These are phyloP conservation scores for Psilocybe cyanescens DNA, from an alignment of 768 basidiomycete species.

Conservation along the genomic window DNA sequence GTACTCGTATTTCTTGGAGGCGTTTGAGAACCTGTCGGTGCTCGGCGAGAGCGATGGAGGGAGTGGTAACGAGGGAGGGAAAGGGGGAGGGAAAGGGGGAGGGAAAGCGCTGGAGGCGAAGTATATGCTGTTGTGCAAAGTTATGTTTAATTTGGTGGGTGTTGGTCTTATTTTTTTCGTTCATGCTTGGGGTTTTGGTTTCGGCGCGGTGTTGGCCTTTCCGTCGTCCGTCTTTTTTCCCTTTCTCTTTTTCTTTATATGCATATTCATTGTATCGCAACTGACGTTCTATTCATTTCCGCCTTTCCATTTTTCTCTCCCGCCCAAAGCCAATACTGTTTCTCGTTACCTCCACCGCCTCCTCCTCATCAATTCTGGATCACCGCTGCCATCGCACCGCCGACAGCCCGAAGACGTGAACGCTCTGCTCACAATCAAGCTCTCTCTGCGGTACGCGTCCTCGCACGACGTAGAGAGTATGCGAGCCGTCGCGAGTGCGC, in stretches of 20 bases:
- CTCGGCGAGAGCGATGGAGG: background rate
- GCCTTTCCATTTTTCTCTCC: no score
- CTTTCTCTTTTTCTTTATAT: no score
- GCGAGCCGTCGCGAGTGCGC: conserved; percentile 93
- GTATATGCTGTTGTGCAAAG: conserved; percentile 98
- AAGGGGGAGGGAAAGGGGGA: background rate
- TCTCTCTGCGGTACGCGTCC: conserved; percentile 86
- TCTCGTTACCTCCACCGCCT: background rate
- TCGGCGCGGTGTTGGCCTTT: no score
- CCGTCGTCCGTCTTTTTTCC: no score
- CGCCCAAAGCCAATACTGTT: no score
- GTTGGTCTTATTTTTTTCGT: conserved; percentile 26
- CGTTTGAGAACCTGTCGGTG: conserved; percentile 26
- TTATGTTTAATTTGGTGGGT: conserved; percentile 91
- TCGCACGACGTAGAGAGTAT: conserved; percentile 92
- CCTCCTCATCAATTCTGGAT: no score
- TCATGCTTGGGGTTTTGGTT: no score
- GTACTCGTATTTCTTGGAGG: background rate
- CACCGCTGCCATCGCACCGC: no score
- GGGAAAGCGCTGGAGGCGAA: conserved; percentile 77
- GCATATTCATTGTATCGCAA: no score
- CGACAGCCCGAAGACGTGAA: conserved; percentile 91
- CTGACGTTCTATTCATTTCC: no score
- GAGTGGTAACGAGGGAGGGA: background rate
- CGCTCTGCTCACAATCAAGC: conserved; percentile 82